Evolutionary conservation across 345 rosid genomes (phyloP).

Genomic region (Tarenaya hassleriana): DNA sequence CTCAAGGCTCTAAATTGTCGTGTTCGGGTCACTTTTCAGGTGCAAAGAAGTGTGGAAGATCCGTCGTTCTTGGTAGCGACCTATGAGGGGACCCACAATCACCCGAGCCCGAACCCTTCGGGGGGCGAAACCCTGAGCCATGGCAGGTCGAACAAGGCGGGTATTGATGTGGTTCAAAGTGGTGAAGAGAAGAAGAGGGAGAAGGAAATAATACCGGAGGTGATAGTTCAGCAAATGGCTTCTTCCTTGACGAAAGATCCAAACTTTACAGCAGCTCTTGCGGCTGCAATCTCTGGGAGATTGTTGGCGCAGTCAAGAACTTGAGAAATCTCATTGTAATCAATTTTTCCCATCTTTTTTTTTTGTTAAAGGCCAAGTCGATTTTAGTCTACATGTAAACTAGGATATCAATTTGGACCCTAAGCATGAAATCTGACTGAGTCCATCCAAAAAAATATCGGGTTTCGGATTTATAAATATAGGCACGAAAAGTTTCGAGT

Average conservation of each 20-base stretch:
- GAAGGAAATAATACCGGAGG: constrained; percentile 40
- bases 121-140: constrained; percentile 32
- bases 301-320: constrained; percentile 35
- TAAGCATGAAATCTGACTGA: too few species aligned
- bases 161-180: constrained; percentile 33
- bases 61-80: constrained; percentile 64
- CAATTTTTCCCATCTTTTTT: too few species aligned
- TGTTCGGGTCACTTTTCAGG: constrained; percentile 47
- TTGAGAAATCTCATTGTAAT: not conserved
- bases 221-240: constrained; percentile 71
- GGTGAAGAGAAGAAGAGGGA: constrained; percentile 21
- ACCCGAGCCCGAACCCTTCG: constrained; percentile 26
- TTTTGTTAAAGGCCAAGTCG: too few species aligned
- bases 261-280: constrained; percentile 67
- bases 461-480: too few species aligned
- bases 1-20: too few species aligned
- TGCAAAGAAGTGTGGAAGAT: constrained; percentile 82
- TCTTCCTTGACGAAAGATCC: constrained; percentile 72
- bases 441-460: too few species aligned
- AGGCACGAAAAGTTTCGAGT: too few species aligned
- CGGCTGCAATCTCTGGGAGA: constrained; percentile 71
- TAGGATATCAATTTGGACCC: too few species aligned
- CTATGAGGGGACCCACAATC: constrained; percentile 92
- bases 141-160: constrained; percentile 19
- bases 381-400: too few species aligned